Evolutionary conservation across 352 stramenopile species (phyloP), one percentile per base, ranked within the genome.

Genomic region (Thalassiosira gravida): DNA sequence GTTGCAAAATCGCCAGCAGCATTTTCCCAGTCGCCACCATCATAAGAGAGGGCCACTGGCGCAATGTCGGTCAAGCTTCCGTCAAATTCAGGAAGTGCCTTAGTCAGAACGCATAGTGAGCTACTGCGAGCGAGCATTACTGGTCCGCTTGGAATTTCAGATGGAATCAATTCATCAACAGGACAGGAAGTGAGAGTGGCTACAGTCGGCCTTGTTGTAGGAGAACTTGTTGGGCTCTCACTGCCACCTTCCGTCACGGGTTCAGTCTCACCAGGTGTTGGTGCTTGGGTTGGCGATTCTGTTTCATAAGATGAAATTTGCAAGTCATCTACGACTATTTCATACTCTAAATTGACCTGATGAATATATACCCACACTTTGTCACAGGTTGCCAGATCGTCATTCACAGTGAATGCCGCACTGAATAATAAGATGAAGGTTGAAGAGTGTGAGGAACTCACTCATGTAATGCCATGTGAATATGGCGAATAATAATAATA

Each of bases 11-110:
- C 61, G 32, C 85, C 85, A 50, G 77, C 62, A 56, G 70, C 66
- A 9, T 59, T 20, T 47, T 92, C 82, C 87, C 87, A 92, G 29
- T 83, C 67, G 11, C 77, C 25, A 25, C 58, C 75, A 66, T 87
- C 49, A 47, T 92, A 92, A 13, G 80, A 89, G 0, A 75, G 67
- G 32, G 77, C 82, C 1, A 89, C 58, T 0, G 82, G 82, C 11
- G 77, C 52, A 64, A 86, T 67, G 7, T 79, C 68, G 16, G 73
- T 72, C 7, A 80, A 37, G 13, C 20, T 63, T 78, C 67, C 74
- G 62, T 67, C 57, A 46, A n/a, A n/a, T n/a, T 7, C 44, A 56
- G 69, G 13, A 35, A 75, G 22, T 20, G 67, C 78, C 56, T 87
- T 86, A 9, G 74, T 87, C 14, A 89, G 62, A 55, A 82, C 68